These are phyloP conservation scores for Fraxinus xanthoxyloides DNA, from an alignment of 305 asterid genomes.

Conservation along the genomic window DNA sequence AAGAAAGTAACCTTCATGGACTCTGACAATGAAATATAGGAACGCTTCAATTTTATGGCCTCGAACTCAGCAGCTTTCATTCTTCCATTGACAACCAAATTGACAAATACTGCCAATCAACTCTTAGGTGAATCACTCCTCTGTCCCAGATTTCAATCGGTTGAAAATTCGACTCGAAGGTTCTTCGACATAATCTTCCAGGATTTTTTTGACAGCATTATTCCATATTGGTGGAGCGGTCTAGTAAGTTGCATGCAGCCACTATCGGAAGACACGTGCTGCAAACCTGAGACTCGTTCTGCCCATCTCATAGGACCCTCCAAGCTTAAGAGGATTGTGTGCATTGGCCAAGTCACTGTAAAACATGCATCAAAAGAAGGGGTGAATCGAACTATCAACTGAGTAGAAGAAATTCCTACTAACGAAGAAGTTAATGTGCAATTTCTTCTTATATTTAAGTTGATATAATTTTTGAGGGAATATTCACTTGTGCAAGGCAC, in stretches of 20 bases:
- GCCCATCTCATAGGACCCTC: constrained; percentile 90
- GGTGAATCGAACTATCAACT: background rate
- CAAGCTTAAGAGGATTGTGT: constrained; percentile 67
- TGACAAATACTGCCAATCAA: constrained; percentile 48
- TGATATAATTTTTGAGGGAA: background rate
- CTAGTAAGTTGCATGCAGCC: constrained; percentile 60
- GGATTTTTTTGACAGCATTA: constrained; percentile 51
- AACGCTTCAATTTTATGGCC: constrained; percentile 51
- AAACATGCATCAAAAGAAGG: constrained; percentile 38
- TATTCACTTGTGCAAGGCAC: background rate
- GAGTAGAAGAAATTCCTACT: background rate
- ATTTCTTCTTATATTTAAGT: background rate
- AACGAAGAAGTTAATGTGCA: background rate
- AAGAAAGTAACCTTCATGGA: background rate
- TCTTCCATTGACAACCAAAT: constrained; percentile 76
- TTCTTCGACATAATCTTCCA: constrained; percentile 50
- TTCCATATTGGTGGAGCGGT: constrained; percentile 82
- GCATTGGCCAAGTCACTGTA: constrained; percentile 77
- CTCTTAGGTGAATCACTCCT: constrained; percentile 30
- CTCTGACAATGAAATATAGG: constrained; percentile 21
- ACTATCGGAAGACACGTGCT: constrained; percentile 57
- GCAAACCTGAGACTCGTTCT: constrained; percentile 77
- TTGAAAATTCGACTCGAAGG: constrained; percentile 52
- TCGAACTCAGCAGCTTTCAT: constrained; percentile 54
- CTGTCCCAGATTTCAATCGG: constrained; percentile 48